These are phyloP conservation scores for Mycena crocata DNA, from an alignment of 768 basidiomycete genomes.

Conservation along the genomic window DNA sequence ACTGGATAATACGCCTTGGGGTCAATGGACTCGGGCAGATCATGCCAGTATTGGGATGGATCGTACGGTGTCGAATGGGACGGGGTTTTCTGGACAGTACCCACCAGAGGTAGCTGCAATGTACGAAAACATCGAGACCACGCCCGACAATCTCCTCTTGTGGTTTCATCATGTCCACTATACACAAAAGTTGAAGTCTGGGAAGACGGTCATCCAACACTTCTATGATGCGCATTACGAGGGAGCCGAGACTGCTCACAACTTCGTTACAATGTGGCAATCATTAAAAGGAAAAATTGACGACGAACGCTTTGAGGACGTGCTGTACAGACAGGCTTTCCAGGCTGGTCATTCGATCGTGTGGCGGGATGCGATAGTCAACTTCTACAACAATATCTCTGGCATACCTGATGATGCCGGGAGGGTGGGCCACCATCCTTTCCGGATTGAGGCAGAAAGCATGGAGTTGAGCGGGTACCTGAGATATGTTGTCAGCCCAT, in stretches of 20 bases:
- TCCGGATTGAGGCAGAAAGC: constrained; percentile 30
- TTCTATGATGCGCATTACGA: constrained; percentile 35
- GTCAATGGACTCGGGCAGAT: constrained; percentile 33
- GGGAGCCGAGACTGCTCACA: constrained; percentile 29
- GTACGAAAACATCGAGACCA: constrained; percentile 28
- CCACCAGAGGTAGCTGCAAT: constrained; percentile 29
- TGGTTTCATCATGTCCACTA: constrained; percentile 35
- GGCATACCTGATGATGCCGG: constrained; percentile 30
- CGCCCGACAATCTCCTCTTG: constrained; percentile 28
- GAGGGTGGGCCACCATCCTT: constrained; percentile 32
- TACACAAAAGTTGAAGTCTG: constrained; percentile 31
- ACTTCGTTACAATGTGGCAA: constrained; percentile 28
- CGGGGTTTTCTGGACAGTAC: constrained; percentile 33
- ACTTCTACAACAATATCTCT: constrained; percentile 30
- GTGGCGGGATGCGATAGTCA: constrained; percentile 30
- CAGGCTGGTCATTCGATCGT: constrained; percentile 32
- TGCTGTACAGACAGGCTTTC: constrained; percentile 29
- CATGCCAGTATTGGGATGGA: constrained; percentile 31
- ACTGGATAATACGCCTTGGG: constrained; percentile 30
- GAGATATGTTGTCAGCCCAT: constrained; percentile 31
- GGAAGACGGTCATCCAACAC: constrained; percentile 34
- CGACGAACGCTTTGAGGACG: constrained; percentile 31
- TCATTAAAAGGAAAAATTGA: constrained; percentile 28
- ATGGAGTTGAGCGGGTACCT: constrained; percentile 29
- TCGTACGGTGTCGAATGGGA: constrained; percentile 33